Conservation (phyloP, 75 land plant genomes). For the Pinus taeda region DNA sequence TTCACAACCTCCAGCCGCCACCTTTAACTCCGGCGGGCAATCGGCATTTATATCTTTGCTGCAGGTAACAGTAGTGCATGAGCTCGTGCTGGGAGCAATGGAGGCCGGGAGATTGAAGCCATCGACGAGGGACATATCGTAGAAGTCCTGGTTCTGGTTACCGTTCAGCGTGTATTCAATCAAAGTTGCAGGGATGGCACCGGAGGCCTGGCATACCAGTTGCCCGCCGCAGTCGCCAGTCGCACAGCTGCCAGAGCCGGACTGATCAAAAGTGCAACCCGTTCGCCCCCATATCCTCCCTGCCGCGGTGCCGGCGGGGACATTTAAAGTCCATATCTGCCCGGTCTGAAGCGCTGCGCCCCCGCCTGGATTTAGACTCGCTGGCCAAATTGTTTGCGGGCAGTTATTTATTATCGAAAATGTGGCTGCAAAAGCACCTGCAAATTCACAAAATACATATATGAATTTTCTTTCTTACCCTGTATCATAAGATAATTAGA, state of each 20-base stretch:
- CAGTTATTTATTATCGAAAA: not conserved
- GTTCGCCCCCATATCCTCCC: constrained; percentile 53
- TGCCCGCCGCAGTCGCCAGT: constrained; percentile 46
- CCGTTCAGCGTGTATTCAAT: constrained; percentile 38
- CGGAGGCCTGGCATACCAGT: constrained; percentile 1
- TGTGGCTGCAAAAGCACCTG: not conserved
- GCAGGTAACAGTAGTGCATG: constrained; percentile 16
- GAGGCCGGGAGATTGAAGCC: constrained; percentile 35
- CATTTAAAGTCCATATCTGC: not conserved
- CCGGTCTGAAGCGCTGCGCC: not conserved
- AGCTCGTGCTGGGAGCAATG: constrained; percentile 11
- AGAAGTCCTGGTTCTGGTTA: constrained; percentile 21
- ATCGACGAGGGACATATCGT: constrained; percentile 40
- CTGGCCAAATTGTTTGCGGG: not conserved
- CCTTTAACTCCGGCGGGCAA: constrained; percentile 30
- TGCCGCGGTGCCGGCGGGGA: constrained; percentile 12
- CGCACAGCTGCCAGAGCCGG: constrained; percentile 19
- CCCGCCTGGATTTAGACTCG: not conserved
- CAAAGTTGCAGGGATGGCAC: constrained; percentile 34
- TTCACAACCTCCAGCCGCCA: constrained; percentile 17
- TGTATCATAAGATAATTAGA: too few species aligned
- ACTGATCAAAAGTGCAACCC: constrained; percentile 30
- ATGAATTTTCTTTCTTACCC: too few species aligned
- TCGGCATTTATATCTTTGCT: constrained; percentile 13
- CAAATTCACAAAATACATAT: not conserved